Base-by-base conservation (phyloP, 768 basidiomycete species). In the Hortiboletus flavorubellus region DNA sequence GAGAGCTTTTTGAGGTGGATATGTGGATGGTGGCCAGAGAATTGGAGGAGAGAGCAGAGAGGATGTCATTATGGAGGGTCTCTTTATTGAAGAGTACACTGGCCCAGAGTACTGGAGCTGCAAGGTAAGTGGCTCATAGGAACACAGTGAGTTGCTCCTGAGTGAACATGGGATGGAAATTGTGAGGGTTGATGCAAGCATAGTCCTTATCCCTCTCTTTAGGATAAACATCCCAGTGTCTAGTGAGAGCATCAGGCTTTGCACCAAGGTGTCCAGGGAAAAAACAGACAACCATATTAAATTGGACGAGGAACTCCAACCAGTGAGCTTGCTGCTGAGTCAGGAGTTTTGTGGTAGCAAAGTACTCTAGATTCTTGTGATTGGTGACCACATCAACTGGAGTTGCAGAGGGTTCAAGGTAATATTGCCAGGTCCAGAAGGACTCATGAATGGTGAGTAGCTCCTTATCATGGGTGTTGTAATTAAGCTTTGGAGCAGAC, bases 141-240 rank as follows among this genome's bases (percentile, higher is more conserved):
- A 29, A 45, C 8, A 7, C 15, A 1, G 18, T 4, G 18, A 34
- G 52, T 14, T 41, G 39, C 34, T 47, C 46, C 15, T 45, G 35
- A 1, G 21, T 44, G 9, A 55, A 55, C 2, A 50, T 9, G 1
- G 23, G 40, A 0, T 2, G 3, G 35, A 45, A 31, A 9, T 55
- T 55, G 29, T 55, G 38, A 0, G 23, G 33, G 8, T 54, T 54
- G 40, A 47, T 10, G 2, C 2, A 10, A 48, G 53, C 4, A 4
- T 44, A 49, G 48, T 55, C 42, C 30, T 7, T 49, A 49, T 55
- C 37, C 43, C 31, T 31, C 42, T 55, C 44, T 41, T 51, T 56
- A 11, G 45, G 33, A n/a, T 29, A 26, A 26, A 26, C 3, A 5
- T 26, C 26, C 26, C 26, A 26, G 26, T 5, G 26, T 26, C 26